phyloP scores from a whole-genome alignment of 148 eudicot genomes.

The Fagopyrum homotropicum region DNA sequence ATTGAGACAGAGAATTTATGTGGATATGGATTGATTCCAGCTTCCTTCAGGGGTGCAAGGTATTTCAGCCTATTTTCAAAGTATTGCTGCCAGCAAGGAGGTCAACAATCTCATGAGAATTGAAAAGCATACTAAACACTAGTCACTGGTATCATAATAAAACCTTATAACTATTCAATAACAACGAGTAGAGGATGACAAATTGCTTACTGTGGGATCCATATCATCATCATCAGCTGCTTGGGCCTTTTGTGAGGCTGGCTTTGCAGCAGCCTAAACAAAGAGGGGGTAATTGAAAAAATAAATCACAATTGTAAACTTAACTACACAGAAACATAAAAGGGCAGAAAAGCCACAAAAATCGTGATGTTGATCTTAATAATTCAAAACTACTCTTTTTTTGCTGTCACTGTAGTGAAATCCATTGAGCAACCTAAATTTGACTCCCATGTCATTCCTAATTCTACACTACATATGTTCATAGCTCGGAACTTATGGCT shows the following conservation, averaged over 20 bases:
- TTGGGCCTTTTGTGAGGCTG: constrained; percentile 41
- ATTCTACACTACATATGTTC: not conserved
- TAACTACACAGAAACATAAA: not conserved
- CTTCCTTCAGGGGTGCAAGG: constrained; percentile 62
- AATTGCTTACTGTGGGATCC: constrained; percentile 71
- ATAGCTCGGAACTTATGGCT: no score
- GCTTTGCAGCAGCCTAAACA: constrained; percentile 38
- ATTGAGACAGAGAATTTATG: constrained; percentile 63
- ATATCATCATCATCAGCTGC: constrained; percentile 82
- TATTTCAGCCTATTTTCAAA: constrained; percentile 69
- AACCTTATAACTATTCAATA: not conserved
- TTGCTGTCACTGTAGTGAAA: not conserved
- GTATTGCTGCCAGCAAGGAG: constrained; percentile 58
- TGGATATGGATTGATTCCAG: constrained; percentile 76
- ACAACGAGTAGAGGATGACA: not conserved
- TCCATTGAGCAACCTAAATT: not conserved
- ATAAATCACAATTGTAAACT: not conserved
- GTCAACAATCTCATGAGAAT: not conserved
- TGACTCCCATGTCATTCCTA: not conserved
- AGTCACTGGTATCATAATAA: not conserved
- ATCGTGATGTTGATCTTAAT: not conserved
- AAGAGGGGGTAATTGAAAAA: not conserved
- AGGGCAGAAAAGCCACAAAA: not conserved
- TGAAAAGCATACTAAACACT: not conserved
- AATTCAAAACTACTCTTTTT: not conserved